A percentile compares a stretch with the other conserved stretches of the same genome.
Evolutionary conservation across 1,284 basidiomycete species (phyloP).

Genomic region (Puccinia polysora): DNA sequence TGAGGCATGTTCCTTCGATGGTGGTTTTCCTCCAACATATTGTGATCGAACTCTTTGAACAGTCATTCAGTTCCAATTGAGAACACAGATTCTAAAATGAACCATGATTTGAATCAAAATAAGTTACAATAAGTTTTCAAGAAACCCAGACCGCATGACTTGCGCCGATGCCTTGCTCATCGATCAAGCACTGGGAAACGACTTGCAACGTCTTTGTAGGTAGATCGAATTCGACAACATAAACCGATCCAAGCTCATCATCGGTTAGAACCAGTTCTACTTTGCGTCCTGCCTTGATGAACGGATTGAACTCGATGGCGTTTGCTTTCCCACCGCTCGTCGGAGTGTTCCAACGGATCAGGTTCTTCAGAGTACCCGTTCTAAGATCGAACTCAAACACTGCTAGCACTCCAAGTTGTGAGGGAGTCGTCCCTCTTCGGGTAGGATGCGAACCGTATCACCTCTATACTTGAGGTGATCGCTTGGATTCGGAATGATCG

Average conservation of each 20-base stretch:
- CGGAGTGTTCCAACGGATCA: conserved; percentile 46
- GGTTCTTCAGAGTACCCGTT: neutral
- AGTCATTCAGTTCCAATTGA: too few species aligned
- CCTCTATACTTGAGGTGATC: conserved; percentile 46
- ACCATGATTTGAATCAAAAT: neutral
- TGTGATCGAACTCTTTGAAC: too few species aligned
- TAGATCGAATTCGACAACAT: conserved; percentile 47
- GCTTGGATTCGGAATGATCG: neutral
- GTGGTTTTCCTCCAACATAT: too few species aligned
- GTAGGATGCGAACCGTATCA: conserved; percentile 50
- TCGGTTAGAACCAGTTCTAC: conserved; percentile 48
- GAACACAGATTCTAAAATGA: too few species aligned
- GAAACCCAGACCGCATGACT: conserved; percentile 51
- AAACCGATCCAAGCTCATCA: conserved; percentile 48
- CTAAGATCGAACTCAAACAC: conserved; percentile 44
- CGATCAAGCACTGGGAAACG: conserved; percentile 46
- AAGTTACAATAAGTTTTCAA: neutral
- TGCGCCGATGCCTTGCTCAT: conserved; percentile 44
- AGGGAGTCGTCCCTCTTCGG: conserved; percentile 47
- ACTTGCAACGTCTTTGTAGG: conserved; percentile 6
- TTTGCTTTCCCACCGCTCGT: conserved; percentile 51
- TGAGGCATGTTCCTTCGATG: too few species aligned
- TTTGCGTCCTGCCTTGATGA: neutral
- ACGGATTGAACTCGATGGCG: conserved; percentile 49
- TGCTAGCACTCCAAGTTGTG: conserved; percentile 45